Evolutionary conservation across 78 protist genomes (phyloP).

Genomic region (Thecamonas trahens): DNA sequence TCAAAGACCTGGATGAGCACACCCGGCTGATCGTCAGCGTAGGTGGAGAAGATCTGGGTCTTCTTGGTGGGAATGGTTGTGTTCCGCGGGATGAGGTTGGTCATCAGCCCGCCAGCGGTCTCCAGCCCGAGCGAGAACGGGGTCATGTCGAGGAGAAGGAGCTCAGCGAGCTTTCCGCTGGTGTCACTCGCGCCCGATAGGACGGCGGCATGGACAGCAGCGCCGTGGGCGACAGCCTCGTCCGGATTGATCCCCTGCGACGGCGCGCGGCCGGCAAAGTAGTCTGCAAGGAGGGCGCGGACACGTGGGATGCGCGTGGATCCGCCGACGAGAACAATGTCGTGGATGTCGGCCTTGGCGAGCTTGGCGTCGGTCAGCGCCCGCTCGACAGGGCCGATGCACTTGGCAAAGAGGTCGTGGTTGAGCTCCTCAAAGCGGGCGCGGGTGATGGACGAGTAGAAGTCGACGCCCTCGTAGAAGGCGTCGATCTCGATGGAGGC

Average conservation of each 20-base stretch:
- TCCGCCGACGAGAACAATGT: slow-evolving; percentile 96
- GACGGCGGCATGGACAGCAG: slow-evolving; percentile 99
- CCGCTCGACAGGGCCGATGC: slow-evolving; percentile 83
- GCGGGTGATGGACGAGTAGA: slow-evolving; percentile 84
- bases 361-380: slow-evolving; percentile 84
- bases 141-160: slow-evolving; percentile 94
- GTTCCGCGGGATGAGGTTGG: slow-evolving; percentile 92
- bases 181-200: slow-evolving; percentile 69
- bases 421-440: slow-evolving; percentile 94
- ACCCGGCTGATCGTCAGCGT: slow-evolving; percentile 90
- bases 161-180: slow-evolving; percentile 23
- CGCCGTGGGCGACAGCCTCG: slow-evolving; percentile 99
- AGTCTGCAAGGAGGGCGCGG: slow-evolving; percentile 89
- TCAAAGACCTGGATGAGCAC: slow-evolving; percentile 86
- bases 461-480: slow-evolving; percentile 92
- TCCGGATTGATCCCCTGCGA: slow-evolving; percentile 92
- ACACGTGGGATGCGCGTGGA: slow-evolving; percentile 96
- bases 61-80: slow-evolving; percentile 96
- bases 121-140: slow-evolving; percentile 99
- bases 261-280: slow-evolving; percentile 97
- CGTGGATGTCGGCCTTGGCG: slow-evolving; percentile 67
- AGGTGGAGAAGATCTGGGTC: slow-evolving; percentile 92
- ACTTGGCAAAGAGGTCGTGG: slow-evolving; percentile 81
- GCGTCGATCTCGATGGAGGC: slow-evolving; percentile 93
- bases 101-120: slow-evolving; percentile 98